Conservation (phyloP, 176 grass and related monocot genomes). For the Stipa capillata region DNA sequence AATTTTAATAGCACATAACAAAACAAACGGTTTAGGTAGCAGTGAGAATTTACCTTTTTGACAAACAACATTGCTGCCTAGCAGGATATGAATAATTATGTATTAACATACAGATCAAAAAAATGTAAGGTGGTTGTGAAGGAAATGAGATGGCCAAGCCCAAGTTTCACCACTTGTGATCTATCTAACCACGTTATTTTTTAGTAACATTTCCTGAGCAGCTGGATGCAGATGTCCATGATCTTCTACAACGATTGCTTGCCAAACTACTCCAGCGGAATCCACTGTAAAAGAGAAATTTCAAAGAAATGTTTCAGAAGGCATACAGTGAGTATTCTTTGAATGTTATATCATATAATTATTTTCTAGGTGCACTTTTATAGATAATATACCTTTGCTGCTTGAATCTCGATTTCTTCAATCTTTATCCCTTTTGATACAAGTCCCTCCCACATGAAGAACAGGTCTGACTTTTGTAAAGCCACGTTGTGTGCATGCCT, state of each 20-base stretch:
- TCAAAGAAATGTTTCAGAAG: too few relatives aligned
- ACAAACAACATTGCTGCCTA: too few relatives aligned
- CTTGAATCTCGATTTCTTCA: constrained; percentile 78
- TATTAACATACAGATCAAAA: too few relatives aligned
- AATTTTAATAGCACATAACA: too few relatives aligned
- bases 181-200: too few relatives aligned
- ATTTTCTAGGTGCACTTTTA: background rate
- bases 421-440: constrained; percentile 75
- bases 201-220: constrained; percentile 79
- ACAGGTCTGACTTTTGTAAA: constrained; percentile 92
- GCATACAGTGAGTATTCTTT: background rate
- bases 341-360: background rate
- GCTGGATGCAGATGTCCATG: constrained; percentile 82
- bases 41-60: too few relatives aligned
- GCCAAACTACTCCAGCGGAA: constrained; percentile 67
- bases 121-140: too few relatives aligned
- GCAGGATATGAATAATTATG: too few relatives aligned
- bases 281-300: constrained; percentile 41
- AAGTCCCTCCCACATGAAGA: constrained; percentile 95
- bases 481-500: constrained; percentile 87
- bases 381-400: constrained; percentile 98
- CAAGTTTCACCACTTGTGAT: too few relatives aligned
- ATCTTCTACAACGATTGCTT: constrained; percentile 95
- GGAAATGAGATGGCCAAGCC: too few relatives aligned
- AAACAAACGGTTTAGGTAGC: too few relatives aligned